Base-by-base conservation (phyloP, 2,329 filamentous ascomycete species). In the Talaromyces rugulosus region DNA sequence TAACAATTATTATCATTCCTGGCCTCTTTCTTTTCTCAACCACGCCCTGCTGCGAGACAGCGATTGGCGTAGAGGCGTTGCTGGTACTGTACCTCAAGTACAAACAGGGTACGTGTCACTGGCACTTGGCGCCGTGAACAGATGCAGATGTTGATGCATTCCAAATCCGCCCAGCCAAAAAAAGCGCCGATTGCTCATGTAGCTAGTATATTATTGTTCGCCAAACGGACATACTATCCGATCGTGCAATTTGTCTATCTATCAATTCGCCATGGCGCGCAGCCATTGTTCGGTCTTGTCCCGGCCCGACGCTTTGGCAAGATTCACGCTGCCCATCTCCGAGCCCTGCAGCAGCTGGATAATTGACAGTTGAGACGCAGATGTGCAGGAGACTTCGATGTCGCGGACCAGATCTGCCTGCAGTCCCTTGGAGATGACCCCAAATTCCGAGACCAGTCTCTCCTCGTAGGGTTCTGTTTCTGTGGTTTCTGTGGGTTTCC, bases 241-340 rank as follows among this genome's bases (percentile, higher is more conserved):
- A n/a, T 34, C 54, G 30, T 30, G 31, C 23, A n/a, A 11, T 6
- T 11, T 27, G 5, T 23, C n/a, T 47, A n/a, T 18, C 44, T 42
- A 44, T 47, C 44, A 27, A 27, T 16, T 47, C n/a, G 28, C 31
- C 11, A 56, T 36, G 5, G 56, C 34, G 12, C 52, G 53, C 27
- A 59, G 31, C 61, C 61, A 62, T 44, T 56, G 34, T n/a, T 62
- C 61, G n/a, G 56, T 56, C 57, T 28, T 50, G 23, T 62, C 61
- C 2, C 57, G 61, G 36, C 58, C 61, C n/a, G 56, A 50, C 14
- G 61, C 61, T 58, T 59, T 62, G 51, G 55, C 31, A 11, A 62
- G 57, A 36, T 56, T 59, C 14, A 31, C 47, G 50, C 50, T 56
- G 51, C 31, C 61, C 33, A 56, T 59, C 14, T 50, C 44, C 28